Conservation (phyloP, 768 basidiomycete species). For the Cytidiella melzeri region DNA sequence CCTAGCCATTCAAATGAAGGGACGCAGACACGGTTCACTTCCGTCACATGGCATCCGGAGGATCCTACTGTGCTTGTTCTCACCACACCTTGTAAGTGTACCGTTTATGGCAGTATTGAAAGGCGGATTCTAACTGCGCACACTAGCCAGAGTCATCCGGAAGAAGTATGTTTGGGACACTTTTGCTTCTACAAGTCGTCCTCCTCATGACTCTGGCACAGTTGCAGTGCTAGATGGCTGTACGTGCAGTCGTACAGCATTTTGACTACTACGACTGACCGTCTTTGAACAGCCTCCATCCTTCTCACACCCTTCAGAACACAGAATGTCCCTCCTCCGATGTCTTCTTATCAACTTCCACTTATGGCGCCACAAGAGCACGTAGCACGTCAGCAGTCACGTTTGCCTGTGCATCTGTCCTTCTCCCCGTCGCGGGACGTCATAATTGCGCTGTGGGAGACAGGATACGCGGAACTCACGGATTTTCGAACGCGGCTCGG, state of each 20-base stretch:
- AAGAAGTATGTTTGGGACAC: slow-evolving; percentile 78
- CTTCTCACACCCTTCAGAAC: slow-evolving; percentile 89
- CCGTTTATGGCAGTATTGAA: too few relatives aligned
- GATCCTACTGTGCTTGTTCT: slow-evolving; percentile 56
- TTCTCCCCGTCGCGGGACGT: slow-evolving; percentile 54
- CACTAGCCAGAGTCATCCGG: slow-evolving; percentile 50
- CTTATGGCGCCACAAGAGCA: slow-evolving; percentile 33
- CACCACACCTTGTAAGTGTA: slow-evolving; percentile 62
- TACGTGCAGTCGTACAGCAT: slow-evolving; percentile 37
- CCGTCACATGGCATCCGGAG: slow-evolving; percentile 87
- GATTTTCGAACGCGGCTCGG: slow-evolving; percentile 56
- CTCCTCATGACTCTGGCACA: slow-evolving; percentile 73
- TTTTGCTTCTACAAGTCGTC: slow-evolving; percentile 46
- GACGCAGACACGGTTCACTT: slow-evolving; percentile 53
- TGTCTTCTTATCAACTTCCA: slow-evolving; percentile 50
- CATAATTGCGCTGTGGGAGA: slow-evolving; percentile 64
- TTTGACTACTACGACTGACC: too few relatives aligned
- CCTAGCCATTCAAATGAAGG: slow-evolving; percentile 24
- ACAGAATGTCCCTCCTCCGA: slow-evolving; percentile 97
- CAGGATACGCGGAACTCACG: slow-evolving; percentile 67
- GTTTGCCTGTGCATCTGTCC: slow-evolving; percentile 57
- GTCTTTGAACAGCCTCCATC: slow-evolving; percentile 46
- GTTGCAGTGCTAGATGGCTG: slow-evolving; percentile 89
- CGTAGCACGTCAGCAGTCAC: slow-evolving; percentile 30
- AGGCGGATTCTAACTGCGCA: too few relatives aligned